Evolutionary conservation across 2,329 filamentous ascomycete species (phyloP).

Genomic region (Aspergillus nomiae): DNA sequence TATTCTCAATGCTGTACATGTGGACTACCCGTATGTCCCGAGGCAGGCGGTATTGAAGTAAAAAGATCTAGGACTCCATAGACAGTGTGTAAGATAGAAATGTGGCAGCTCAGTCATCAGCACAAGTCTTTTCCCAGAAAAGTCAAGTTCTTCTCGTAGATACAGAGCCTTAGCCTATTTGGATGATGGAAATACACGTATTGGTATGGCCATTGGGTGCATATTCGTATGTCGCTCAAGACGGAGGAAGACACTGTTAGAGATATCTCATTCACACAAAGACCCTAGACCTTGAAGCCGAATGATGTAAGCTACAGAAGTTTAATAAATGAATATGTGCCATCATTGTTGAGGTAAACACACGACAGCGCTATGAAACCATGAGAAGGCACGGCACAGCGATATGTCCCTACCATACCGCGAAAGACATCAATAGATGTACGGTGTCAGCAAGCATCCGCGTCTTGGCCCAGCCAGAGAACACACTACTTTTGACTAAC

Average conservation of each 20-base stretch:
- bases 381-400: background rate
- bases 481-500: background rate
- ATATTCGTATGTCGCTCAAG: no score
- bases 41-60: no score
- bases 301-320: background rate
- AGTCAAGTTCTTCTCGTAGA: background rate
- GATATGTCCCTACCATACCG: background rate
- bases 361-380: background rate
- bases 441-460: no score
- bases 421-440: no score
- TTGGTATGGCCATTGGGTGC: background rate
- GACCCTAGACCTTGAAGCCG: no score
- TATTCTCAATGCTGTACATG: accelerated
- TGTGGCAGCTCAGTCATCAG: background rate
- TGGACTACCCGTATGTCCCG: no score
- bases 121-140: background rate
- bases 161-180: background rate
- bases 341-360: background rate
- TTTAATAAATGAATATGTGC: background rate
- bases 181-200: accelerated
- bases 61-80: background rate
- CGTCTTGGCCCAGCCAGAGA: background rate
- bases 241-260: no score
- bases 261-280: no score
- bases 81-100: background rate